Percentiles rank a stretch among this genome's conserved stretches.
These are phyloP conservation scores for Chalciporus sp. DNA, from an alignment of 1,284 basidiomycete genomes.

Conservation along the genomic window DNA sequence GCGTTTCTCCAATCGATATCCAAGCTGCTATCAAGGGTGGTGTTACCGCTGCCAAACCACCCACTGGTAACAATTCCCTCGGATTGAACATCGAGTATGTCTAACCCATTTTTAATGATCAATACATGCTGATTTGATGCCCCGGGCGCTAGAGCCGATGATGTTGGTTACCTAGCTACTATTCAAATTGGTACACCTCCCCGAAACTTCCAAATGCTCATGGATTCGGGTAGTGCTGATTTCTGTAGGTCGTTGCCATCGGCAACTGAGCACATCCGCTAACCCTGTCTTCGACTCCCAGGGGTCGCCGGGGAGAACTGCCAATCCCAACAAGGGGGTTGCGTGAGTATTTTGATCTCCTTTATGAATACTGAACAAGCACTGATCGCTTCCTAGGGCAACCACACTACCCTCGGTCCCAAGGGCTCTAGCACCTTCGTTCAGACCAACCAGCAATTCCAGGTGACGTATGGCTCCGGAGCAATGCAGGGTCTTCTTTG, in stretches of 20 bases:
- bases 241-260: constrained; percentile 48
- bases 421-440: constrained; percentile 68
- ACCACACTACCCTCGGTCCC: constrained; percentile 70
- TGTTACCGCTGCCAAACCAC: constrained; percentile 54
- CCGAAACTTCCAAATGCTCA: constrained; percentile 69
- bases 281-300: constrained; percentile 4
- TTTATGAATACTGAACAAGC: background rate
- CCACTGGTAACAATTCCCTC: constrained; percentile 60
- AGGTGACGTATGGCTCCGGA: constrained; percentile 80
- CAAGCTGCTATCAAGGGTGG: constrained; percentile 41
- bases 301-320: constrained; percentile 35
- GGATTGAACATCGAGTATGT: constrained; percentile 74
- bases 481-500: constrained; percentile 67
- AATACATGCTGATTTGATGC: background rate
- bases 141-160: constrained; percentile 39
- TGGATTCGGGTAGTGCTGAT: constrained; percentile 88
- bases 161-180: constrained; percentile 66
- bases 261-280: background rate
- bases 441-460: constrained; percentile 56
- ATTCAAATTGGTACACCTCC: constrained; percentile 82
- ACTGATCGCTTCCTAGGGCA: constrained; percentile 43
- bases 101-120: background rate
- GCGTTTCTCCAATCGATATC: constrained; percentile 42
- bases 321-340: constrained; percentile 26
- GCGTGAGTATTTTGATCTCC: constrained; percentile 21